A percentile compares a stretch with the other conserved stretches of the same genome.
These are phyloP conservation scores for Sphagnum magellanicum DNA, from an alignment of 228 moss, liverwort and hornwort genomes.

Conservation along the genomic window DNA sequence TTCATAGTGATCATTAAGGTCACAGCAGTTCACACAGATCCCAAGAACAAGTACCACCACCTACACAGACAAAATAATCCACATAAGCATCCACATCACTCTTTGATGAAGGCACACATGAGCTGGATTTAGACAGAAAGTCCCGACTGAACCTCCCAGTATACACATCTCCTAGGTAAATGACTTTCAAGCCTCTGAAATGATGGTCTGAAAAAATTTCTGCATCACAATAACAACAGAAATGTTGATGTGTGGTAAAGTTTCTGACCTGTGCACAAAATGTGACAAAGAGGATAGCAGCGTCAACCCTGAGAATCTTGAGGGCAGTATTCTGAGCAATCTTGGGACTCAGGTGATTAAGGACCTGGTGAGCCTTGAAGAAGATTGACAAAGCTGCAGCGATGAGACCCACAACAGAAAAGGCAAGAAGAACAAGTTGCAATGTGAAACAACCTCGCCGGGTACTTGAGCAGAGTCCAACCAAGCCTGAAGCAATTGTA, in stretches of 20 bases:
- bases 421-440: constrained; percentile 73
- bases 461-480: constrained; percentile 72
- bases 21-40: constrained; percentile 49
- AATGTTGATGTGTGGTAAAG: too few relatives aligned
- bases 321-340: constrained; percentile 17
- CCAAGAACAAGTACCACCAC: constrained; percentile 36
- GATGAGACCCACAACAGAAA: constrained; percentile 75
- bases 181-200: too few relatives aligned
- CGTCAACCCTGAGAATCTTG: constrained; percentile 58
- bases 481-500: constrained; percentile 52
- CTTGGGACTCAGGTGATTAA: constrained; percentile 30
- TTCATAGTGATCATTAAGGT: constrained; percentile 62
- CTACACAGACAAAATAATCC: background rate
- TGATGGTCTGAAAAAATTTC: background rate
- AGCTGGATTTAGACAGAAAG: too few relatives aligned
- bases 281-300: constrained; percentile 72
- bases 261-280: constrained; percentile 57
- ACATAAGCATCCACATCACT: too few relatives aligned
- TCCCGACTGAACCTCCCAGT: background rate
- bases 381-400: constrained; percentile 77
- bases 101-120: too few relatives aligned
- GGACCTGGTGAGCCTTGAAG: constrained; percentile 42
- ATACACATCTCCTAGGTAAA: background rate
- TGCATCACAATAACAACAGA: too few relatives aligned
- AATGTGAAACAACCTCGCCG: constrained; percentile 84